Percentiles rank a stretch among this genome's conserved stretches.
Evolutionary conservation across 306 rosid species (phyloP).

Genomic region (Clitoria ternatea): DNA sequence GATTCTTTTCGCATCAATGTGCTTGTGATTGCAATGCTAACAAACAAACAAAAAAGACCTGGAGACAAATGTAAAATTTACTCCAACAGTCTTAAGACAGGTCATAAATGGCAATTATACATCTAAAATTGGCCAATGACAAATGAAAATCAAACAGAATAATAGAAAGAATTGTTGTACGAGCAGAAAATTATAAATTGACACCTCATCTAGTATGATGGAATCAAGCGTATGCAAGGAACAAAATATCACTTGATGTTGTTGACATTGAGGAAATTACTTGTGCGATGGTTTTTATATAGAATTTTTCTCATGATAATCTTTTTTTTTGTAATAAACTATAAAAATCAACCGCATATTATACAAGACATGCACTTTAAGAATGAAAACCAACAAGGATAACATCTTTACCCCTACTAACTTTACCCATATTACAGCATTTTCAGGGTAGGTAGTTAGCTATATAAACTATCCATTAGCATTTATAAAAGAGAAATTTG

Average conservation of each 20-base stretch:
- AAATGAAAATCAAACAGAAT: background rate
- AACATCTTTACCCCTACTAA: background rate
- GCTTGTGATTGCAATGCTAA: background rate
- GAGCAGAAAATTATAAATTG: background rate
- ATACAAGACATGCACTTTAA: background rate
- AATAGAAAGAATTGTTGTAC: background rate
- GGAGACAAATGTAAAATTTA: slow-evolving; percentile 1
- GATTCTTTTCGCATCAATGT: background rate
- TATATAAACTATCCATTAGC: background rate
- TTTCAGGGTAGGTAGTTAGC: background rate
- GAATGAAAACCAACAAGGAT: background rate
- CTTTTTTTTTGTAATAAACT: background rate
- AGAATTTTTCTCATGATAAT: background rate
- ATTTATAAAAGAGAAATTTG: background rate
- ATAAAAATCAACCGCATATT: background rate
- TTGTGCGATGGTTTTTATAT: background rate
- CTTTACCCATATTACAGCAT: background rate
- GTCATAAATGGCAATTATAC: background rate
- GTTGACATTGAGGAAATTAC: background rate
- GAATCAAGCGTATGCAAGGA: background rate
- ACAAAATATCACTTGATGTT: background rate
- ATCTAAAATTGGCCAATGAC: background rate
- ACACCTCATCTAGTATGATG: slow-evolving; percentile 7
- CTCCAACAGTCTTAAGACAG: slow-evolving; percentile 29
- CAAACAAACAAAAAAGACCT: background rate